Conservation (phyloP, 1,284 basidiomycete genomes). For the Cutaneotrichosporon cyanovorans region DNA sequence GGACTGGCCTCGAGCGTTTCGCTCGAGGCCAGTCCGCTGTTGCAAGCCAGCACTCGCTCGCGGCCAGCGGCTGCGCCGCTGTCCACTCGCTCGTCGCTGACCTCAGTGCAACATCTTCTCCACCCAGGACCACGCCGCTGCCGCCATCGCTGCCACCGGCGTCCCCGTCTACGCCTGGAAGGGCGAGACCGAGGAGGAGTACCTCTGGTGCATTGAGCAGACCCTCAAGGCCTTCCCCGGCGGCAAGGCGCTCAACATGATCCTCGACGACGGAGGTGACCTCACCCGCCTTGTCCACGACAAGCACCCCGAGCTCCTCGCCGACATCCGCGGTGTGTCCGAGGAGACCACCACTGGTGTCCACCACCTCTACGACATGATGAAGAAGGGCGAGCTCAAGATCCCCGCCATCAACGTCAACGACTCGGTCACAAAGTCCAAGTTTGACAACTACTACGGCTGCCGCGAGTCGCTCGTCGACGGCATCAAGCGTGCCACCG, state of each 20-base stretch:
- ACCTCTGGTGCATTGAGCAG: constrained; percentile 97
- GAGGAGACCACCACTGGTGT: constrained; percentile 99
- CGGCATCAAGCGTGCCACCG: constrained; percentile 99
- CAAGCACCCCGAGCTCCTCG: constrained; percentile 84
- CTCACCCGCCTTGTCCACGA: constrained; percentile 92
- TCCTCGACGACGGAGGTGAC: constrained; percentile 98
- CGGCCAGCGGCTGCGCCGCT: too few relatives aligned
- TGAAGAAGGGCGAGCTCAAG: constrained; percentile 93
- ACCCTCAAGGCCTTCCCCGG: constrained; percentile 63
- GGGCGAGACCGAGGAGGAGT: constrained; percentile 99
- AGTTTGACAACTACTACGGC: constrained; percentile 84
- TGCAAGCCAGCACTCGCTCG: too few relatives aligned
- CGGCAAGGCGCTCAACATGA: constrained; percentile 91
- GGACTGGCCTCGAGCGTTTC: too few relatives aligned
- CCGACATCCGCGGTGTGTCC: constrained; percentile 82
- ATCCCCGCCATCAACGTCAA: constrained; percentile 99
- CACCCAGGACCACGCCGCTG: constrained; percentile 97
- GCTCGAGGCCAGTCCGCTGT: too few relatives aligned
- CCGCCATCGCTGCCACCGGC: constrained; percentile 95
- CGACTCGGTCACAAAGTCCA: constrained; percentile 99
- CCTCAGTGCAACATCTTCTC: constrained; percentile 92
- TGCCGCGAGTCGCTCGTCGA: constrained; percentile 99
- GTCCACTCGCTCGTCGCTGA: too few relatives aligned
- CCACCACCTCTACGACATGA: constrained; percentile 96
- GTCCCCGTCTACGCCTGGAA: constrained; percentile 99